Percentiles rank a stretch among this genome's conserved stretches.
These are phyloP conservation scores for Aspergillus bridgeri DNA, from an alignment of 495 filamentous ascomycete genomes.

Conservation along the genomic window DNA sequence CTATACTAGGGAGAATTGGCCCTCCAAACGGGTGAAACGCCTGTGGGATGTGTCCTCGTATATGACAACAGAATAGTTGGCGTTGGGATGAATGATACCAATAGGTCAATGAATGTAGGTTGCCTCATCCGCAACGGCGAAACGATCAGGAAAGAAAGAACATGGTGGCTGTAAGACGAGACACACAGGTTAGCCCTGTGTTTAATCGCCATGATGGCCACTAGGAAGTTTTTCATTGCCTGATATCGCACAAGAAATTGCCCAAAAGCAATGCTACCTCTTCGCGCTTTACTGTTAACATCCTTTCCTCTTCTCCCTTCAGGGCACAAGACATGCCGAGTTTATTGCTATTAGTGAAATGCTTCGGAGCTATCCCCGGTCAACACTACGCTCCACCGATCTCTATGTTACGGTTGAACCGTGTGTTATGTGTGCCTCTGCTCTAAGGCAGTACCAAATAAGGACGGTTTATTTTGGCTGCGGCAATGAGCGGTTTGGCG, in stretches of 20 bases:
- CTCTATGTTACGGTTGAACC: slow-evolving; percentile 97
- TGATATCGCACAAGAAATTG: neutral
- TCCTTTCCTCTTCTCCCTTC: slow-evolving; percentile 1
- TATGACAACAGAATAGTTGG: slow-evolving; percentile 71
- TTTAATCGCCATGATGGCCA: neutral
- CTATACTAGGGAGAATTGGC: slow-evolving; percentile 67
- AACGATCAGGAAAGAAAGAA: neutral
- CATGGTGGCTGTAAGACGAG: neutral
- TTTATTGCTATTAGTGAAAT: slow-evolving; percentile 76
- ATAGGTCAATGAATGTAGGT: slow-evolving; percentile 70
- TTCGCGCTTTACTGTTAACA: neutral
- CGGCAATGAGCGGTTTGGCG: slow-evolving; percentile 92
- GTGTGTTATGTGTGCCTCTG: slow-evolving; percentile 97
- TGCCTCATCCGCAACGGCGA: neutral
- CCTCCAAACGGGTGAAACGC: slow-evolving; percentile 80
- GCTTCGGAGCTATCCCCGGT: slow-evolving; percentile 52
- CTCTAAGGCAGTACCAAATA: slow-evolving; percentile 78
- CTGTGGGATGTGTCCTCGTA: slow-evolving; percentile 93
- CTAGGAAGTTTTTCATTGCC: too few species aligned
- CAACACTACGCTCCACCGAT: slow-evolving; percentile 64
- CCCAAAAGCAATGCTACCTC: neutral
- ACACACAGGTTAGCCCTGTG: neutral
- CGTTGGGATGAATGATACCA: slow-evolving; percentile 92
- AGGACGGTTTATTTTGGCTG: slow-evolving; percentile 90
- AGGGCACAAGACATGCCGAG: slow-evolving; percentile 93